phyloP scores from a whole-genome alignment of 805 yeast genomes.

The Monosporozyma unispora region DNA sequence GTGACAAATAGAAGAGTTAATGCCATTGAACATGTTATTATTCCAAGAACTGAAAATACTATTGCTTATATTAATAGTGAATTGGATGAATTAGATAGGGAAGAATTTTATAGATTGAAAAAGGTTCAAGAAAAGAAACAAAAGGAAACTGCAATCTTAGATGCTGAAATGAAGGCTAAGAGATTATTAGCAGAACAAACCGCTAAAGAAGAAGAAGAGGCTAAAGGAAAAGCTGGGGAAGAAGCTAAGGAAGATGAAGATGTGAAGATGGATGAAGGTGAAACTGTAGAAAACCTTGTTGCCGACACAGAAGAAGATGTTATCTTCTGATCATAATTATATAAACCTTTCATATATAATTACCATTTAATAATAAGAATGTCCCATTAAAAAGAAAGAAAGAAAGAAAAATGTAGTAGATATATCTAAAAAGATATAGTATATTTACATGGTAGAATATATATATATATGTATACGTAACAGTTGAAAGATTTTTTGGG shows the following conservation, averaged over 20 bases:
- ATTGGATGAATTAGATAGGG: constrained; percentile 95
- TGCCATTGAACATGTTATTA: constrained; percentile 96
- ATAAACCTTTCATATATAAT: neutral
- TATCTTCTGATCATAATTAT: constrained; percentile 27
- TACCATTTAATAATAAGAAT: no score
- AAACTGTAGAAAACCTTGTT: constrained; percentile 18
- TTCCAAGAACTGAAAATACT: constrained; percentile 96
- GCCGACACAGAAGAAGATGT: constrained; percentile 39
- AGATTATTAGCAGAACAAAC: constrained; percentile 19
- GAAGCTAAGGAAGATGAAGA: constrained; percentile 20
- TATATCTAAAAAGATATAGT: neutral
- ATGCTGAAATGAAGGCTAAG: constrained; percentile 37
- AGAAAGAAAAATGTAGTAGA: neutral
- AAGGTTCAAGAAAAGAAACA: constrained; percentile 94
- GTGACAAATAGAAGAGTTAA: constrained; percentile 97
- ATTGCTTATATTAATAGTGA: constrained; percentile 88
- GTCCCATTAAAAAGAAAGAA: no score
- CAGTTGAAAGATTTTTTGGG: no score
- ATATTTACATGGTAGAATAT: constrained; percentile 1
- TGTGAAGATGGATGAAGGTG: constrained; percentile 14
- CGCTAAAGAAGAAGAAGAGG: constrained; percentile 10
- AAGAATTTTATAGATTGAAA: constrained; percentile 92
- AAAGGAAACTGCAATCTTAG: constrained; percentile 59
- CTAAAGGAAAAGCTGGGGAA: constrained; percentile 9
- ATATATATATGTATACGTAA: no score